phyloP scores from a whole-genome alignment of 805 yeast species.

The Jamesozyma hellenica region DNA sequence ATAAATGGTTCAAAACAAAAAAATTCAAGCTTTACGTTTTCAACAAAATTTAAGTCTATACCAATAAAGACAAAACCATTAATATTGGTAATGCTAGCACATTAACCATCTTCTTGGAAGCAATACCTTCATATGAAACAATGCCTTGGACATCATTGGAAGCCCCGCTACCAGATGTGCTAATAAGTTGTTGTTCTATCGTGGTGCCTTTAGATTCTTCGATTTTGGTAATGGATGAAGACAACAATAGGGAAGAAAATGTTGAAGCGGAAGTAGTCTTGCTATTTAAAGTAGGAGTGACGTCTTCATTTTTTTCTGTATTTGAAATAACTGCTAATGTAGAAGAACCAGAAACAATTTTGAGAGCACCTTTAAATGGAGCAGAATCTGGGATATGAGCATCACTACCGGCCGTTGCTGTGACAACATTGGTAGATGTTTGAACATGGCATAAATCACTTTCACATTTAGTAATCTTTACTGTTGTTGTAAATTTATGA shows the following conservation, averaged over 20 bases:
- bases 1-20: no score
- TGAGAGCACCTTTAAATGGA: not conserved
- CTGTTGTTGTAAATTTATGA: constrained; percentile 2
- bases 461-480: not conserved
- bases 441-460: not conserved
- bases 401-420: not conserved
- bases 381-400: not conserved
- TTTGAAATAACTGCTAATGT: not conserved
- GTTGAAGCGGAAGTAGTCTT: not conserved
- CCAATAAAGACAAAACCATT: no score
- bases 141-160: not conserved
- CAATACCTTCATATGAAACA: not conserved
- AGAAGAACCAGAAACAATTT: not conserved
- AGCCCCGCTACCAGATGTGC: not conserved
- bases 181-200: not conserved
- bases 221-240: not conserved
- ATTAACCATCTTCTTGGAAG: no score
- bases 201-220: not conserved
- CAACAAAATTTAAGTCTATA: no score
- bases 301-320: not conserved
- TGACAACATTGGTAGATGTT: not conserved
- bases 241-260: no score
- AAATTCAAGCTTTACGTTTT: no score
- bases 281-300: not conserved
- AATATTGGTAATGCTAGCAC: no score